Evolutionary conservation across 805 yeast species (phyloP), one percentile per base, ranked within the genome.

Genomic region (Saccharomycopsis sp.): DNA sequence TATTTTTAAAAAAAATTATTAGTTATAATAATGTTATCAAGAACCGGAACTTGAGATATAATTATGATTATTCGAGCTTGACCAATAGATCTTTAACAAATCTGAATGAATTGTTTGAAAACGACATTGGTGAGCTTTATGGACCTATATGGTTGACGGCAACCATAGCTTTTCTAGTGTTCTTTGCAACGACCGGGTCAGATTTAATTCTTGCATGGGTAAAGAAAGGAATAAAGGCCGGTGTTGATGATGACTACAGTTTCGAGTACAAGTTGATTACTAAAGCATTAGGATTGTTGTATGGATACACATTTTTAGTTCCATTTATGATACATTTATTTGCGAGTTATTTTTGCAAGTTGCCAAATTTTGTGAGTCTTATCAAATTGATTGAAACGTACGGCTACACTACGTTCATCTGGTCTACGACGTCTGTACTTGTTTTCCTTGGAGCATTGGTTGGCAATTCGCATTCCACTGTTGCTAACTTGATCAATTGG

Each of bases 61-160:
- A 52, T 29, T 29, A 23, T 23, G 20, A 24, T 24, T 52, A 52
- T 3, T 9, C 34, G 9, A 52, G 34, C 7, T 50, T 24, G 24
- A 52, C 25, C 34, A 23, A 23, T 52, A 52, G 34, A 23, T 19
- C 20, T 14, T 20, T 20, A 12, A 49, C 5, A 3, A 49, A 49
- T 49, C 23, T 66, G 17, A 67, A 65, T 5, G 75, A 70, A 38
- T 76, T 71, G 62, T 64, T 75, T 64, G 75, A 75, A 52, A 76
- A 76, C 47, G 75, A 76, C 15, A 58, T 63, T 56, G 82, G 86
- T 2, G 98, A 92, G 66, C 72, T 92, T 56, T 93, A 90, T 69
- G 97, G 97, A 0, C 87, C 96, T 5, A 75, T 90, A 19, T 92
- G 98, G 98, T 84, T 92, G 51, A 87, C 93, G 12, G 90, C 91